Conservation (phyloP, 2,329 filamentous ascomycete genomes). For the Amauroascus niger region DNA sequence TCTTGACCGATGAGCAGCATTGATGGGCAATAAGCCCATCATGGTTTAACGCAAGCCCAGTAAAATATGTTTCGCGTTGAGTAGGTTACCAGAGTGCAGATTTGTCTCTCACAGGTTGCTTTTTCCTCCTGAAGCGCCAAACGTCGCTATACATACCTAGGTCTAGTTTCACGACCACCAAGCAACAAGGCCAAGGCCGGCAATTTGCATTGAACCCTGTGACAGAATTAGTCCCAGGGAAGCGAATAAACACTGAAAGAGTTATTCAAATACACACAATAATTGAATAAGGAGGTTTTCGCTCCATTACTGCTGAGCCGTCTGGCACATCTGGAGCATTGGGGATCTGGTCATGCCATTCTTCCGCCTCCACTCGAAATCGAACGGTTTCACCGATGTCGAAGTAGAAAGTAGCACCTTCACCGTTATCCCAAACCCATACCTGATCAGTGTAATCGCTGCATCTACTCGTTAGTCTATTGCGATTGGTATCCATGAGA, state of each 20-base stretch:
- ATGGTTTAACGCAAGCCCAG: no score
- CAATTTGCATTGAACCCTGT: slow-evolving; percentile 41
- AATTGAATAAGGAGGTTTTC: slow-evolving; percentile 47
- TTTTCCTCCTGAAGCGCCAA: background rate
- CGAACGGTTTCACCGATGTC: slow-evolving; percentile 84
- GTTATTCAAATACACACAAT: slow-evolving; percentile 26
- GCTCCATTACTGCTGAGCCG: slow-evolving; percentile 46
- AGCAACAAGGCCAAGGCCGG: slow-evolving; percentile 36
- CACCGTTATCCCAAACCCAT: slow-evolving; percentile 72
- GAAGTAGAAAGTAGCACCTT: slow-evolving; percentile 67
- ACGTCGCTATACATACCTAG: no score
- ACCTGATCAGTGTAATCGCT: slow-evolving; percentile 66
- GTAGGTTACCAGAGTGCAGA: background rate
- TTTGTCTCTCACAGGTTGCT: background rate
- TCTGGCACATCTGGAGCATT: slow-evolving; percentile 57
- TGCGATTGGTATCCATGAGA: background rate
- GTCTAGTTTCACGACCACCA: slow-evolving; percentile 33
- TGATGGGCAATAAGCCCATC: no score
- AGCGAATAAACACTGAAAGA: background rate
- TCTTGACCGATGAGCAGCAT: no score
- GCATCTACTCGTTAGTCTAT: slow-evolving; percentile 5
- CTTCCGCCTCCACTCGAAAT: slow-evolving; percentile 74
- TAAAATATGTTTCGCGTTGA: no score
- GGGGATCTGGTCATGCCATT: slow-evolving; percentile 83
- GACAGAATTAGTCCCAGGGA: slow-evolving; percentile 11